These are phyloP conservation scores for Skeletonema costatum DNA, from an alignment of 108 stramenopile species.

Conservation along the genomic window DNA sequence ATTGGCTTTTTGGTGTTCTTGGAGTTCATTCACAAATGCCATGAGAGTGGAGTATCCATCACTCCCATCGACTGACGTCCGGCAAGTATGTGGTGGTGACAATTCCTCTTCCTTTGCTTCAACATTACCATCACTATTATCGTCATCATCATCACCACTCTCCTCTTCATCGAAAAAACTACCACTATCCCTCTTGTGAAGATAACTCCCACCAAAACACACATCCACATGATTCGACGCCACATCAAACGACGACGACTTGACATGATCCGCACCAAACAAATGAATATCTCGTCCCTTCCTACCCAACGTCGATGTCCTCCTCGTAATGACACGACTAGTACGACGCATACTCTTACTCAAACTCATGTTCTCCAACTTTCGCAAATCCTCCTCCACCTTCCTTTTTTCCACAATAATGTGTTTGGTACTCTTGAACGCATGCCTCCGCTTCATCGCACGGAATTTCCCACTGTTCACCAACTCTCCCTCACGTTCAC, in stretches of 20 bases:
- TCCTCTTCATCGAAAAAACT: neutral
- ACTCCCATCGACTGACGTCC: neutral
- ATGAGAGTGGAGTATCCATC: slow-evolving; percentile 56
- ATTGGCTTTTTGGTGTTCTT: slow-evolving; percentile 38
- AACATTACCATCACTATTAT: neutral
- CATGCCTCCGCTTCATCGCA: neutral
- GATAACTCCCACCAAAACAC: slow-evolving; percentile 38
- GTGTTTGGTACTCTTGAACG: too few species aligned
- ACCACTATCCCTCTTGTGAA: neutral
- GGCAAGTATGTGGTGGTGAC: neutral
- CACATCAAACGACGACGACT: slow-evolving; percentile 23
- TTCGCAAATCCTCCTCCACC: neutral
- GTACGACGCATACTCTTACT: neutral
- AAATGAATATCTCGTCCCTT: slow-evolving; percentile 25
- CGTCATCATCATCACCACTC: neutral
- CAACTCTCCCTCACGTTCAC: slow-evolving; percentile 53
- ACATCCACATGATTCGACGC: slow-evolving; percentile 25
- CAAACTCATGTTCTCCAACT: neutral
- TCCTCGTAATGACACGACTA: neutral
- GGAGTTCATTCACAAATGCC: slow-evolving; percentile 49
- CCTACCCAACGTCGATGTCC: neutral
- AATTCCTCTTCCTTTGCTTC: neutral
- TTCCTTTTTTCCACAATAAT: neutral
- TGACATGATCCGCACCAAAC: slow-evolving; percentile 26
- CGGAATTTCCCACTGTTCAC: slow-evolving; percentile 9